phyloP scores from a whole-genome alignment of 768 basidiomycete species.

The Vararia minispora region DNA sequence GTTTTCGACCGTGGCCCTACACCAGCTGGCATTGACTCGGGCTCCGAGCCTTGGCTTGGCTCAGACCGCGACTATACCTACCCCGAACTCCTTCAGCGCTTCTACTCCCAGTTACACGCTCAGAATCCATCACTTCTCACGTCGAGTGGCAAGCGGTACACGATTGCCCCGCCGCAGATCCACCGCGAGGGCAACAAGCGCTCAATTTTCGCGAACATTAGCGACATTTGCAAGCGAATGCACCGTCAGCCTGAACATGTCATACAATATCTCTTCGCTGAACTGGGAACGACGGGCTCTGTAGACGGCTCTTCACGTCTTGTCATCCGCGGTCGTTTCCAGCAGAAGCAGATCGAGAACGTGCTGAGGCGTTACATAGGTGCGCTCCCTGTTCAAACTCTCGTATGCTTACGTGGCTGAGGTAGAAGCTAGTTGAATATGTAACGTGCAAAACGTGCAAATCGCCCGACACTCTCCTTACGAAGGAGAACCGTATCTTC shows the following conservation, averaged over 20 bases:
- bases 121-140: slow-evolving; percentile 87
- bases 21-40: slow-evolving; percentile 55
- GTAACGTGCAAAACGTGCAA: slow-evolving; percentile 99
- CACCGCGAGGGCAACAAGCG: slow-evolving; percentile 96
- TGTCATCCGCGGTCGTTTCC: slow-evolving; percentile 96
- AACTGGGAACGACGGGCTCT: slow-evolving; percentile 96
- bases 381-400: slow-evolving; percentile 27
- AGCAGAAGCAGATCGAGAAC: slow-evolving; percentile 97
- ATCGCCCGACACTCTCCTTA: slow-evolving; percentile 91
- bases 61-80: slow-evolving; percentile 97
- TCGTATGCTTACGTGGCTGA: background rate
- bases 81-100: slow-evolving; percentile 88
- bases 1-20: slow-evolving; percentile 49
- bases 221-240: slow-evolving; percentile 98
- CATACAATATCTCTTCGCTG: slow-evolving; percentile 92
- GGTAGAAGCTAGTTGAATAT: slow-evolving; percentile 65
- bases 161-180: slow-evolving; percentile 91
- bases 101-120: slow-evolving; percentile 83
- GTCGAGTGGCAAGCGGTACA: slow-evolving; percentile 87
- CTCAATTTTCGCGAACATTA: slow-evolving; percentile 92
- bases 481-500: slow-evolving; percentile 98
- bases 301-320: slow-evolving; percentile 87
- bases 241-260: slow-evolving; percentile 96
- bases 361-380: slow-evolving; percentile 94
- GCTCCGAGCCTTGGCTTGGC: slow-evolving; percentile 81